Conservation (phyloP, 768 basidiomycete species). For the Kwoniella shandongensis region DNA sequence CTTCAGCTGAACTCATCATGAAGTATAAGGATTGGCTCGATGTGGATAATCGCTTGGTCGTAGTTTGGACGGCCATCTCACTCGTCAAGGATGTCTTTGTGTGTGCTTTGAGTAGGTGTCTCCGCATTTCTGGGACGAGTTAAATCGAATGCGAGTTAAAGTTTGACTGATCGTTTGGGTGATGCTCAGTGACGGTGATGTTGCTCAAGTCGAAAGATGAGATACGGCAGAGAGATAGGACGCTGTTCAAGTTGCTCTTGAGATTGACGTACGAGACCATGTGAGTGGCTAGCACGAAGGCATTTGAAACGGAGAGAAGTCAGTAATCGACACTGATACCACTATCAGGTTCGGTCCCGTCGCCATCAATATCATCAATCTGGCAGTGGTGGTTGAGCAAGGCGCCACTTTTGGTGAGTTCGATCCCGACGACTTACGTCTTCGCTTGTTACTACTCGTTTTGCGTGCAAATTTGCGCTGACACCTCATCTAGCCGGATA, state of each 20-base stretch:
- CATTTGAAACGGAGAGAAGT: no score
- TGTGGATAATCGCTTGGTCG: conserved; percentile 13
- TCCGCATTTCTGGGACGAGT: background rate
- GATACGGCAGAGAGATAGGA: conserved; percentile 7
- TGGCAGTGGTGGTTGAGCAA: conserved; percentile 14
- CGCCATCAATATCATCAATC: conserved; percentile 9
- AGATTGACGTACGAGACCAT: conserved; percentile 19
- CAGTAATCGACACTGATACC: no score
- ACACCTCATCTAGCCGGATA: conserved; percentile 22
- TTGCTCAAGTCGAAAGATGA: conserved; percentile 12
- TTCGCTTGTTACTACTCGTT: no score
- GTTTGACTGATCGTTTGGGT: background rate
- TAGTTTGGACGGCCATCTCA: conserved; percentile 16
- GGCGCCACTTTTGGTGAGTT: conserved; percentile 21
- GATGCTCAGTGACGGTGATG: conserved; percentile 13
- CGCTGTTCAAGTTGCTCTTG: conserved; percentile 7
- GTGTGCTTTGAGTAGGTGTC: conserved; percentile 12
- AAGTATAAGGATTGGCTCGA: conserved; percentile 14
- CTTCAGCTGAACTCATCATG: background rate
- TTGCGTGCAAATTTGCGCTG: no score
- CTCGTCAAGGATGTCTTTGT: conserved; percentile 15
- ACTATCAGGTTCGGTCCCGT: conserved; percentile 16
- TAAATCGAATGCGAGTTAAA: background rate
- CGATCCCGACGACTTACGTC: background rate
- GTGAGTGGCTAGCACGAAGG: conserved; percentile 9